Base-by-base conservation (phyloP, 768 basidiomycete genomes). In the Leucosporidium yakuticum region DNA sequence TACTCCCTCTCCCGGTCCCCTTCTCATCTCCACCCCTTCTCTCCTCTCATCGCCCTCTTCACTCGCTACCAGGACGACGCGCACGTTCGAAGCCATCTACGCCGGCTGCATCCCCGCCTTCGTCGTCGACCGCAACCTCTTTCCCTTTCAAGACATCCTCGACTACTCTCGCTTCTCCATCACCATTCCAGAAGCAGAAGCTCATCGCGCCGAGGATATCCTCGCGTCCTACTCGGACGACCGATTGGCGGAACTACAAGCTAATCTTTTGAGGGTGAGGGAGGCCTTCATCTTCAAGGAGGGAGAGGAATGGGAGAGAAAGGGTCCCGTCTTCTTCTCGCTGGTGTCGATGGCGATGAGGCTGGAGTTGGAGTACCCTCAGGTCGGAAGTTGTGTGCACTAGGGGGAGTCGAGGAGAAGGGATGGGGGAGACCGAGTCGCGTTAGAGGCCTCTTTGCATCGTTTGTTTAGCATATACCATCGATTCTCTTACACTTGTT, bases 21-120 rank as follows among this genome's bases (percentile, higher is more conserved):
- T n/a, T 23, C 23, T n/a, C n/a, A n/a, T n/a, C n/a, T n/a, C n/a
- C n/a, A n/a, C n/a, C n/a, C n/a, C n/a, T n/a, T n/a, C n/a, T n/a
- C n/a, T n/a, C n/a, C n/a, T n/a, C n/a, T n/a, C n/a, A n/a, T n/a
- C n/a, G n/a, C n/a, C n/a, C 9, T 7, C 9, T 19, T 15, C n/a
- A 1, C 19, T 6, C 27, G 4, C 34, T 27, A 75, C 75, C 57
- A 80, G 80, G 80, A 77, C 80, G 2, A 77, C 79, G 19, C 77
- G 79, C 17, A 74, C 77, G 5, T 77, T 77, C 70, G 80, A 81
- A 61, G 79, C 79, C 23, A 79, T 81, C 55, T 81, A 77, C 68
- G 78, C 80, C 27, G 81, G 81, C 49, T 81, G 81, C 70, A 81
- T 81, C 34, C 80, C 81, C 23, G 79, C 80, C 49, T 74, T 81